phyloP scores from a whole-genome alignment of 352 stramenopile genomes.

The Globisporangium uncinulatum region DNA sequence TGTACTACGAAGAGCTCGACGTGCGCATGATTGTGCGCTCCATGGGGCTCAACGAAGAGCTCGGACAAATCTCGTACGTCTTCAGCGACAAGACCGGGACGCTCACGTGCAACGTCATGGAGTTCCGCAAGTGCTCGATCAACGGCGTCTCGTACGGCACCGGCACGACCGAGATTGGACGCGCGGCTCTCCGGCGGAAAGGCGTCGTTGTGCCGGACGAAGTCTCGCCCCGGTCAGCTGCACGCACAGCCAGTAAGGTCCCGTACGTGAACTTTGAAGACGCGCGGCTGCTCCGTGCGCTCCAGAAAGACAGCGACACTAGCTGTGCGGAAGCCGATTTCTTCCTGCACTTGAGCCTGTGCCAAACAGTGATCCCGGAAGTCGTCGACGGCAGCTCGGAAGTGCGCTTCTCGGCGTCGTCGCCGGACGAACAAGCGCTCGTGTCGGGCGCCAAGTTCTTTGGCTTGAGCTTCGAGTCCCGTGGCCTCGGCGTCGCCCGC shows the following conservation, averaged over 20 bases:
- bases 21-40: conserved; percentile 81
- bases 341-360: conserved; percentile 81
- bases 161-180: conserved; percentile 76
- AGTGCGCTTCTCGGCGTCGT: conserved; percentile 72
- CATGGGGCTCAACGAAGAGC: conserved; percentile 87
- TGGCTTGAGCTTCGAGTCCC: conserved; percentile 69
- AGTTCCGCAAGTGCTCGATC: conserved; percentile 96
- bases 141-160: conserved; percentile 91
- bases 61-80: conserved; percentile 92
- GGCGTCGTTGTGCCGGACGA: conserved; percentile 23
- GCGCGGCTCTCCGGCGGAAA: conserved; percentile 47
- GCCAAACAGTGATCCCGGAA: conserved; percentile 76
- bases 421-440: conserved; percentile 85
- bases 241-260: conserved; percentile 21
- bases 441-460: conserved; percentile 85
- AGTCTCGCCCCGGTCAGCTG: not conserved
- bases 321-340: conserved; percentile 59
- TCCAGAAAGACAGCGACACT: conserved; percentile 25
- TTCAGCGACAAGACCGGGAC: conserved; percentile 95
- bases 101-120: conserved; percentile 95
- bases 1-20: conserved; percentile 91
- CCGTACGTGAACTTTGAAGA: conserved; percentile 85
- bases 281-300: conserved; percentile 31
- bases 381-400: conserved; percentile 35
- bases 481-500: conserved; percentile 51